Percentiles rank a stretch among this genome's conserved stretches.
Conservation (phyloP, 805 yeast genomes). For the Nakazawaea laoshanensis region DNA sequence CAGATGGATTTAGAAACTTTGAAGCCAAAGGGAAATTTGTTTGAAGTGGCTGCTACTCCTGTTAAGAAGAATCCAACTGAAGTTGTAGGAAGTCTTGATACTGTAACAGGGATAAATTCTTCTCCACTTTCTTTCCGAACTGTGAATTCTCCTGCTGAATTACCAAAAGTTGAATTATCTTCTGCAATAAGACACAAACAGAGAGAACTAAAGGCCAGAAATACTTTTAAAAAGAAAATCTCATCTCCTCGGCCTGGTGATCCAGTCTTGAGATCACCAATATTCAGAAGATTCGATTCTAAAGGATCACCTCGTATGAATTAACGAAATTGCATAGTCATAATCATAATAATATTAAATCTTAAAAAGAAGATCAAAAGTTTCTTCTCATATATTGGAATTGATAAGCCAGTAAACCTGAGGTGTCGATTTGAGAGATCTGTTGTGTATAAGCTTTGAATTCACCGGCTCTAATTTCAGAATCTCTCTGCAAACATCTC, state of each 20-base stretch:
- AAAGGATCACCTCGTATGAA: too few relatives aligned
- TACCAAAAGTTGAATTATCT: background rate
- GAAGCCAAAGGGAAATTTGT: background rate
- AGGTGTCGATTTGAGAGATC: constrained; percentile 1
- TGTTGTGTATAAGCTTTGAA: constrained; percentile 1
- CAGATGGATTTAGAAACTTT: background rate
- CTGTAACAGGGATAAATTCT: background rate
- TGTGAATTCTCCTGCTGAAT: background rate
- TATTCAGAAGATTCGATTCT: background rate
- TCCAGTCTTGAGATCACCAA: constrained; percentile 6
- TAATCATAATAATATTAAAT: background rate
- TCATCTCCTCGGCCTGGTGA: constrained; percentile 6
- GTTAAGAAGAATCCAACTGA: constrained; percentile 1
- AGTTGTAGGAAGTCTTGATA: background rate
- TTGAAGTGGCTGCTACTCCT: constrained; percentile 9
- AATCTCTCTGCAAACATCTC: constrained; percentile 34
- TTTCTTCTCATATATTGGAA: constrained; percentile 9
- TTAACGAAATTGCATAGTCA: background rate
- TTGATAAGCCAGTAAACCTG: constrained; percentile 4
- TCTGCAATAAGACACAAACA: constrained; percentile 8
- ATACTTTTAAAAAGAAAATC: background rate
- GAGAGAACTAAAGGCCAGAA: constrained; percentile 2
- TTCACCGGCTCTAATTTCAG: constrained; percentile 28
- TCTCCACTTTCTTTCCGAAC: constrained; percentile 2
- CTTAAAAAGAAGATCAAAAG: constrained; percentile 1